These are phyloP conservation scores for Fusarium bactridioides DNA, from an alignment of 2,329 filamentous ascomycete species.

Conservation along the genomic window DNA sequence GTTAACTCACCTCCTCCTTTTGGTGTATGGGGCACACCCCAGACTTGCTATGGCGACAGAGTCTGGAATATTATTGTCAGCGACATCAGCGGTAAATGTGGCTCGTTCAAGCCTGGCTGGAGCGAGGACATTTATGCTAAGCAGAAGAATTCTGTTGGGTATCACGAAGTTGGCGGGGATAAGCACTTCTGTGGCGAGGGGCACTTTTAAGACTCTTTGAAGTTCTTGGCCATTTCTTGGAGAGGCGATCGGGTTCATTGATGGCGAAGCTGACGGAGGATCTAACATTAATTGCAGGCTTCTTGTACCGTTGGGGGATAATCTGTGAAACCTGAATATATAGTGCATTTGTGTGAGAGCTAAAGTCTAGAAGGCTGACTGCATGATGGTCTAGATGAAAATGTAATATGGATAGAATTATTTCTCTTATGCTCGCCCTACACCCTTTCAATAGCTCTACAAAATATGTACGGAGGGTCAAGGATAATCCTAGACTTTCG, in stretches of 20 bases:
- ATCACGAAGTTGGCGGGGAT: neutral
- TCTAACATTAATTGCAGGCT: rapidly evolving
- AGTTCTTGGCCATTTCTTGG: neutral
- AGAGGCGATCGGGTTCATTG: too few species aligned
- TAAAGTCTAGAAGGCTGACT: too few species aligned
- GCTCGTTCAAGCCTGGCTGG: neutral
- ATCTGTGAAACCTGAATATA: too few species aligned
- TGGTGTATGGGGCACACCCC: neutral
- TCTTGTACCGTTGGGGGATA: too few species aligned
- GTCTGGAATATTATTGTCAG: neutral
- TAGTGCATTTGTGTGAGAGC: too few species aligned
- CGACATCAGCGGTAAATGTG: neutral
- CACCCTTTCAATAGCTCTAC: rapidly evolving
- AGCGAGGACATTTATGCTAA: neutral
- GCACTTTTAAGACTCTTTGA: neutral
- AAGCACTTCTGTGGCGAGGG: neutral
- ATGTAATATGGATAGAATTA: too few species aligned
- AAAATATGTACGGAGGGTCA: rapidly evolving
- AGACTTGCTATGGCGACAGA: neutral
- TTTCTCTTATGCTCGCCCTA: too few species aligned
- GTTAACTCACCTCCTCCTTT: neutral
- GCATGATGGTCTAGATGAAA: too few species aligned
- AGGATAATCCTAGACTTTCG: too few species aligned
- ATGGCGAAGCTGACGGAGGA: too few species aligned
- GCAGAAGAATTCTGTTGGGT: neutral